Evolutionary conservation across 805 yeast genomes (phyloP), one percentile per base, ranked within the genome.

Genomic region (Hanseniaspora jakobsenii): DNA sequence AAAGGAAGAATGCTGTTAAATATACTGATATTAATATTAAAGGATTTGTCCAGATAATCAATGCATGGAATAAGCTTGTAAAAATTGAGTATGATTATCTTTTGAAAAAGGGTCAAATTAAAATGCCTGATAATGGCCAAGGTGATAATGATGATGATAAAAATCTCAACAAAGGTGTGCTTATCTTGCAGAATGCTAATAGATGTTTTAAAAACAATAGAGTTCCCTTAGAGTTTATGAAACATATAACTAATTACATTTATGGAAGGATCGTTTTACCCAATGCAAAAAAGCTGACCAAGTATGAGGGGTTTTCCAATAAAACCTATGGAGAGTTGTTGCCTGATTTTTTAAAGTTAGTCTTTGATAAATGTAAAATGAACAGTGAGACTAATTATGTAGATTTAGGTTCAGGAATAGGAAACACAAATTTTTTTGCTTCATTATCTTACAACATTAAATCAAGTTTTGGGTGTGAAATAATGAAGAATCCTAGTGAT

Each of bases 341-440:
- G 57, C 96, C 96, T 1, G 65, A 69, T 4, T 83, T 87, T 52
- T 66, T 82, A 32, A 71, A 85, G 32, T 74, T 69, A 51, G 79
- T 82, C 3, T 81, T 78, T 54, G 57, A 64, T 5, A 67, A 75
- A 52, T 78, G 85, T 39, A 70, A 68, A 1, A 62, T 86, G 39
- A 59, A 64, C 29, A 66, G 73, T 1, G 61, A 60, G 1, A 71
- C 73, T 35, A 71, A 66, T n/a, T 86, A 85, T 54, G 75, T 87
- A 50, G 96, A 87, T 61, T 66, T 87, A 19, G 96, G 96, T 0
- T 84, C 94, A 0, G 96, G 96, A 13, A 95, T 87, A 13, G 96
- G 95, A 0, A 87, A 87, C 56, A 84, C 95, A 47, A 79, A 81
- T 0, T 70, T 86, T 32, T 95, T 86, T 58, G 93, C 95, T 0